Evolutionary conservation across 1,284 basidiomycete genomes (phyloP), one percentile per base, ranked within the genome.

Genomic region (Cystobasidium slooffiae): DNA sequence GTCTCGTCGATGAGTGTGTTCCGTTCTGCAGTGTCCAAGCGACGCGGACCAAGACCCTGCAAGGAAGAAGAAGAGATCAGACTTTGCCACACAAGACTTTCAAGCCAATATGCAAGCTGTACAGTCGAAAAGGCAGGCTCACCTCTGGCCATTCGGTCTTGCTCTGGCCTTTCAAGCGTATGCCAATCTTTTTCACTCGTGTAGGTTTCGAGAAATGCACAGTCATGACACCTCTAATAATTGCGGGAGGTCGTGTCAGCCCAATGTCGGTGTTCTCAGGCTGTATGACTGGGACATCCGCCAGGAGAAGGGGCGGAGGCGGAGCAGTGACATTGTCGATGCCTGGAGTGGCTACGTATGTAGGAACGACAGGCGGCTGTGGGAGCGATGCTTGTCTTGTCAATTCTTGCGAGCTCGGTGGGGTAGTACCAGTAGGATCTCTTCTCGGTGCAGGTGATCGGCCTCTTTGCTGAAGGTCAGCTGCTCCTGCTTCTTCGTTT

Each of bases 91-190:
- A n/a, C n/a, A n/a, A n/a, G n/a, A n/a, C n/a, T n/a, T n/a, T n/a
- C n/a, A n/a, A n/a, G n/a, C n/a, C n/a, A 8, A 18, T 37, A 31
- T 39, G 47, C 37, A 44, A 24, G 18, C 47, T 18, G 20, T 1
- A 7, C 62, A 20, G 65, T 24, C 51, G 24, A 69, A 59, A 68
- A 14, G 58, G 52, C 75, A 10, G 8, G 59, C 86, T 68, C 78
- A 93, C 94, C 92, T 97, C 94, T 4, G 91, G 90, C 91, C 94
- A 97, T 77, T 88, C 86, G 16, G 86, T 87, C 68, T 84, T 80
- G 4, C 84, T 81, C 77, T 86, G 90, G 6, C 92, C 95, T 66
- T 88, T 85, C 22, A 98, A 84, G 78, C 89, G 88, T 58, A 97
- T 85, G 69, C 89, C 87, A 74, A 99, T 95, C 79, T 89, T 91